Base-by-base conservation (phyloP, 495 filamentous ascomycete genomes). In the Glutinoglossum americanum region DNA sequence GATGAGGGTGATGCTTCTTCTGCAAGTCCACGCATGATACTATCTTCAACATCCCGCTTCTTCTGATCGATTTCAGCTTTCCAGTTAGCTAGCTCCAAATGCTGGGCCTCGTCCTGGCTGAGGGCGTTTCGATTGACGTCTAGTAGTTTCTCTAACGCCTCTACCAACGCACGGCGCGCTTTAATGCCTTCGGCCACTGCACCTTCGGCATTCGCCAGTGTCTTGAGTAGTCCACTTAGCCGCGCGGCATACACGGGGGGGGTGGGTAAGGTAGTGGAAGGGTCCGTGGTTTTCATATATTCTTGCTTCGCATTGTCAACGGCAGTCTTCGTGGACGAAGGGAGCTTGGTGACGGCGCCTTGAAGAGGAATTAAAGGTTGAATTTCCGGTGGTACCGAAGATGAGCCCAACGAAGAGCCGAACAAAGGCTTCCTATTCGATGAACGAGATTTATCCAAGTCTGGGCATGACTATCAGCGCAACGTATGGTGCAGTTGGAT, bases 181-280 rank as follows among this genome's bases (percentile, higher is more conserved):
- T 90, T 89, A 65, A 99, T 87, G 59, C 84, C 84, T 59, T 93
- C 87, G 3, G 85, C 83, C 0, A 97, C 86, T 0, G 89, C 89
- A 45, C 80, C 84, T 69, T 97, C 88, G n/a, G 92, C 92, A 57
- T 79, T 87, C 35, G 89, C 87, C 17, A 99, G 77, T 2, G 78
- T 80, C 70, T 92, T 94, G 54, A 97, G 74, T 8, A 99, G 73
- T 3, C 85, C 81, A 60, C 81, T 87, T 21, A 98, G 81, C 17
- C 88, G 83, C 28, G 93, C 93, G 1, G 92, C 92, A 65, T 93
- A 84, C 10, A 97, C 89, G 1, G 92, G 89, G 9, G 89, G 80
- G 0, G 85, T 77, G 5, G 89, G 87, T 7, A 78, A 65, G 2
- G 76, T 71, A 7, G 74, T 75, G 41, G 72, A 69, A 1, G 85